Evolutionary conservation across 768 basidiomycete species (phyloP).

Genomic region (Lactifluus subvellereus): DNA sequence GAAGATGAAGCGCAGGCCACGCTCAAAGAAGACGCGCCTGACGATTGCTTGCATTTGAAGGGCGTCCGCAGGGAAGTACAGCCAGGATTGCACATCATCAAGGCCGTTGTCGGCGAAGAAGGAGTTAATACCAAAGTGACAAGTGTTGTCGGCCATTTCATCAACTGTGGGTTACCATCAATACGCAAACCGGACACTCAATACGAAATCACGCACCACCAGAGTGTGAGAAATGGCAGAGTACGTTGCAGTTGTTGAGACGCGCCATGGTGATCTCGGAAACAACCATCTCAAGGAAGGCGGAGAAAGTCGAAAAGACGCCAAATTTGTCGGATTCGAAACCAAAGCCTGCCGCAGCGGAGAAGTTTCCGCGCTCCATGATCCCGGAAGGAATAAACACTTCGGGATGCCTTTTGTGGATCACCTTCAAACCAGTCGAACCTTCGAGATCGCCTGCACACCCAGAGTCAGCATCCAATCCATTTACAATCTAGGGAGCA

Average conservation of each 20-base stretch:
- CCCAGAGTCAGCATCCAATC: slow-evolving; percentile 13
- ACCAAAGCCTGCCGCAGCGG: slow-evolving; percentile 82
- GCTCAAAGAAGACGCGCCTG: slow-evolving; percentile 74
- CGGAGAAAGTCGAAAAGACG: slow-evolving; percentile 87
- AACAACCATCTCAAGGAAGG: slow-evolving; percentile 87
- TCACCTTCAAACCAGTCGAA: slow-evolving; percentile 81
- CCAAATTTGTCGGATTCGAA: slow-evolving; percentile 78
- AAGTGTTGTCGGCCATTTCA: slow-evolving; percentile 53
- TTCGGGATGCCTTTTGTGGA: slow-evolving; percentile 87
- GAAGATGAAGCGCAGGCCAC: slow-evolving; percentile 79
- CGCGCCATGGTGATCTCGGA: slow-evolving; percentile 93
- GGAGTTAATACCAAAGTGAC: slow-evolving; percentile 73
- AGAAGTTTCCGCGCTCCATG: slow-evolving; percentile 82
- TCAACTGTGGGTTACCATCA: slow-evolving; percentile 17
- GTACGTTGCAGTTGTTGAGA: slow-evolving; percentile 80
- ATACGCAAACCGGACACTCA: not conserved
- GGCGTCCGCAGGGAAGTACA: slow-evolving; percentile 87
- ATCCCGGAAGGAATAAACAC: slow-evolving; percentile 82
- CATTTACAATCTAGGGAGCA: not conserved
- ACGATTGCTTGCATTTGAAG: slow-evolving; percentile 76
- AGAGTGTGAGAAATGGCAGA: slow-evolving; percentile 86
- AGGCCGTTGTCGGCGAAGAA: slow-evolving; percentile 88
- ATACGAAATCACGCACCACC: slow-evolving; percentile 45
- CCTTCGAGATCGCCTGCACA: slow-evolving; percentile 75
- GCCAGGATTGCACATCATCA: slow-evolving; percentile 65